Base-by-base conservation (phyloP, 169 alveolate genomes). In the Plasmodium coatneyi region DNA sequence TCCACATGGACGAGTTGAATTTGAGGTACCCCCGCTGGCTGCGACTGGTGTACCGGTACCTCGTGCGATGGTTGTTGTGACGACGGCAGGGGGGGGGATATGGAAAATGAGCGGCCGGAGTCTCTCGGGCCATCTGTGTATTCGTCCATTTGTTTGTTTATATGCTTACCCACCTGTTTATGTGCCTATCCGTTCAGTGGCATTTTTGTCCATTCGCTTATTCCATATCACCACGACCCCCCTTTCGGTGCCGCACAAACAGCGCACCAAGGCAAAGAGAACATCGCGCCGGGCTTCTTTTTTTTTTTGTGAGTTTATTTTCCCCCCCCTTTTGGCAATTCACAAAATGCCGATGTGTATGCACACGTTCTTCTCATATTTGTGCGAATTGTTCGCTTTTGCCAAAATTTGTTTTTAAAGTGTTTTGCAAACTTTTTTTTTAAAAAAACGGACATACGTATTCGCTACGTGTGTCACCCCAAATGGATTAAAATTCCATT, bases 41-140 rank as follows among this genome's bases (percentile, higher is more conserved):
- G 19, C 74, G 80, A 66, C 43, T 60, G 32, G 4, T 92, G 30
- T 92, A 74, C 10, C 74, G 70, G 46, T 52, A 72, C 54, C 12
- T 95, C 41, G 52, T 83, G 46, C 92, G 82, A 7, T 92, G 95
- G 93, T 34, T 92, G 30, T 89, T 92, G 49, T 86, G 41, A 84
- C 71, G 14, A 10, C 28, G 32, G 34, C 28, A 14, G 60, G 72
- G 16, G 22, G 43, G 32, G 56, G 19, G 30, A 22, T 12, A 74
- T 28, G 54, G 34, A 3, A n/a, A 60, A 60, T 60, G 5, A 3
- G 74, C 74, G 74, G 5, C 32, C 2, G 56, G 60, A 49, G 9
- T 49, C 22, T 4, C 60, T 49, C n/a, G 41, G 76, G 41, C n/a
- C 41, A 12, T 66, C 36, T 66, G 76, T 66, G 14, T 25, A 66